These are phyloP conservation scores for Fomitopsis serialis DNA, from an alignment of 768 basidiomycete species.

Conservation along the genomic window DNA sequence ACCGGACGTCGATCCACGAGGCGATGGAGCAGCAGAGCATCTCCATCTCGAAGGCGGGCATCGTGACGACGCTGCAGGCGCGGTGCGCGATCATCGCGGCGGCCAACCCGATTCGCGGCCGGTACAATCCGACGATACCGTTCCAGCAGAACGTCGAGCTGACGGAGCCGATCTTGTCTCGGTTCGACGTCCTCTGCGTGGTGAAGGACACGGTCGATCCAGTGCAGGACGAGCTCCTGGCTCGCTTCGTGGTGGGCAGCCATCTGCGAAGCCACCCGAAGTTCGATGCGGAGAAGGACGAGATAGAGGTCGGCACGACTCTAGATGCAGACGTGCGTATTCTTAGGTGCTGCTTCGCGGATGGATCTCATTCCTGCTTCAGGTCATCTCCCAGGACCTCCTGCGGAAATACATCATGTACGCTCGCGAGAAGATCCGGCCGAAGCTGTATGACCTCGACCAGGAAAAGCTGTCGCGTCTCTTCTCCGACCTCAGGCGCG, in stretches of 20 bases:
- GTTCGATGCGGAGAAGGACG: slow-evolving; percentile 82
- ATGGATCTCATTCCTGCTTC: not conserved
- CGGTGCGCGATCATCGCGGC: slow-evolving; percentile 97
- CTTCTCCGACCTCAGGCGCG: slow-evolving; percentile 92
- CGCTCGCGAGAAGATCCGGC: slow-evolving; percentile 86
- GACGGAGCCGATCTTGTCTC: slow-evolving; percentile 96
- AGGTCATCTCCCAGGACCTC: slow-evolving; percentile 97
- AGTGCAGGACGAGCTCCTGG: slow-evolving; percentile 92
- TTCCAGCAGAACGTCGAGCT: slow-evolving; percentile 98
- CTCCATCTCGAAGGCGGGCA: slow-evolving; percentile 98
- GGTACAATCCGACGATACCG: slow-evolving; percentile 97
- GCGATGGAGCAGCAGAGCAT: slow-evolving; percentile 99
- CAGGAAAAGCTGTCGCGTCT: slow-evolving; percentile 92
- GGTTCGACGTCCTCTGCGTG: slow-evolving; percentile 96
- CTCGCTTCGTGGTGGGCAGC: slow-evolving; percentile 96
- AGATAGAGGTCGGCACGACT: slow-evolving; percentile 87
- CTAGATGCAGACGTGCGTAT: slow-evolving; percentile 83
- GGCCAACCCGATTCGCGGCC: slow-evolving; percentile 93
- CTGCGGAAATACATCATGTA: slow-evolving; percentile 99
- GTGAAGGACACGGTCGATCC: slow-evolving; percentile 98
- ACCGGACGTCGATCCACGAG: slow-evolving; percentile 97
- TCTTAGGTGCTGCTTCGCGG: too few relatives aligned
- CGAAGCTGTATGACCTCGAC: slow-evolving; percentile 92
- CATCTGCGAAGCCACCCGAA: slow-evolving; percentile 93
- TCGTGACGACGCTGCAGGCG: slow-evolving; percentile 96